phyloP scores from a whole-genome alignment of 2,329 filamentous ascomycete species.

The Xylaria sp. region DNA sequence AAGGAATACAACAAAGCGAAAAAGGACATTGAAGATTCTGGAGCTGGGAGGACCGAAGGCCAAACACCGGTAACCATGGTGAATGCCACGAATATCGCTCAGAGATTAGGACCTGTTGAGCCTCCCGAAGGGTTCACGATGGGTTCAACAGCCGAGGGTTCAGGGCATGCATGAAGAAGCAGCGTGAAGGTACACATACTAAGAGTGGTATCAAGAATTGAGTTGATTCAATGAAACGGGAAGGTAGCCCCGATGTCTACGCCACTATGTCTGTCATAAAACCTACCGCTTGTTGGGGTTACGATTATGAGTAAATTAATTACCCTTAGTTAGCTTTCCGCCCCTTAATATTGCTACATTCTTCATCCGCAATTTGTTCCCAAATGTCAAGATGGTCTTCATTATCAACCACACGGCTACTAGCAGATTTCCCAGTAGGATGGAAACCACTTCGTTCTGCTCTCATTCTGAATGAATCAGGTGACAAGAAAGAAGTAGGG shows the following conservation, averaged over 20 bases:
- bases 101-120: conserved; percentile 42
- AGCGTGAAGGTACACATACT: not conserved
- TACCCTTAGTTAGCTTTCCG: not conserved
- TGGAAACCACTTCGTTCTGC: not conserved
- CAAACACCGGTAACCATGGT: conserved; percentile 19
- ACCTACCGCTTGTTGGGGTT: not conserved
- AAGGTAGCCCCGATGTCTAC: not conserved
- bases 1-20: conserved; percentile 58
- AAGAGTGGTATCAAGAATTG: not conserved
- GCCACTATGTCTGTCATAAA: not conserved
- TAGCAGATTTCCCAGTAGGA: not conserved
- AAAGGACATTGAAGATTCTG: conserved; percentile 49
- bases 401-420: not conserved
- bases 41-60: not conserved
- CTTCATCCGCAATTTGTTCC: conserved; percentile 37
- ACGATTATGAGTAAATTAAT: not conserved
- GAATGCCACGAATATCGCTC: conserved; percentile 42
- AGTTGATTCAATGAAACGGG: not conserved
- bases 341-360: conserved; percentile 15
- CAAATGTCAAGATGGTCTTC: conserved; percentile 39
- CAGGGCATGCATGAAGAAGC: not conserved
- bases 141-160: not conserved
- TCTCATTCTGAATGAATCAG: not conserved
- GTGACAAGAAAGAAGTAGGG: not conserved
- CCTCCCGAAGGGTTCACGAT: conserved; percentile 43